phyloP scores from a whole-genome alignment of 495 filamentous ascomycete genomes.

The Geoglossum glabrum region DNA sequence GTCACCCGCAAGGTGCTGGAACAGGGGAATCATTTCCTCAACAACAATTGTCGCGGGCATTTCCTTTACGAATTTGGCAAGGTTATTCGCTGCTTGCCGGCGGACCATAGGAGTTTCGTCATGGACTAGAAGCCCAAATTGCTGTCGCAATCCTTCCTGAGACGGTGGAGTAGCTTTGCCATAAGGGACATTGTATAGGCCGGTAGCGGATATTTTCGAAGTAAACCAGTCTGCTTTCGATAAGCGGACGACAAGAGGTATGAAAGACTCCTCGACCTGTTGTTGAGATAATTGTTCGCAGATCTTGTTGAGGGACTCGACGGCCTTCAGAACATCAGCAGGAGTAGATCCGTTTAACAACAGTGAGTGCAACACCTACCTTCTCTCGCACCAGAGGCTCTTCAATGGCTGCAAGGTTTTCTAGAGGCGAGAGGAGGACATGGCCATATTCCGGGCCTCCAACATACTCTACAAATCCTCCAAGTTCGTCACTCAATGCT shows the following conservation, averaged over 20 bases:
- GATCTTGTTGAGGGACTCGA: constrained; percentile 98
- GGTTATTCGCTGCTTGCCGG: constrained; percentile 84
- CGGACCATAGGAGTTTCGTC: constrained; percentile 98
- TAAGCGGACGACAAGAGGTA: constrained; percentile 80
- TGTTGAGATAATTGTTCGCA: constrained; percentile 72
- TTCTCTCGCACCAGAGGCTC: constrained; percentile 95
- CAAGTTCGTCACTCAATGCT: constrained; percentile 87
- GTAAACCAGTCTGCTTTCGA: constrained; percentile 99
- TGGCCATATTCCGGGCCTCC: constrained; percentile 85
- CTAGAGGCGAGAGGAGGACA: constrained; percentile 86
- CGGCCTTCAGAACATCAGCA: constrained; percentile 43
- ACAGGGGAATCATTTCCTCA: constrained; percentile 96
- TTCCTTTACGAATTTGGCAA: constrained; percentile 93
- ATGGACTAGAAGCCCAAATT: constrained; percentile 81
- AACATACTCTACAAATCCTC: constrained; percentile 91
- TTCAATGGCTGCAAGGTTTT: constrained; percentile 96
- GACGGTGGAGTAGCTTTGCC: constrained; percentile 61
- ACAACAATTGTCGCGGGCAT: constrained; percentile 82
- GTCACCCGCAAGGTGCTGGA: constrained; percentile 86
- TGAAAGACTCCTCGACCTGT: constrained; percentile 91
- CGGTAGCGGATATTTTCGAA: constrained; percentile 93
- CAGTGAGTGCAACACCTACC: constrained; percentile 27
- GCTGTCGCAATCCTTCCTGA: constrained; percentile 74
- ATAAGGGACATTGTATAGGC: constrained; percentile 84
- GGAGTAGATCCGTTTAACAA: neutral